A percentile compares a stretch with the other conserved stretches of the same genome.
Evolutionary conservation across 805 yeast species (phyloP).

Genomic region (Candida tibetensis): DNA sequence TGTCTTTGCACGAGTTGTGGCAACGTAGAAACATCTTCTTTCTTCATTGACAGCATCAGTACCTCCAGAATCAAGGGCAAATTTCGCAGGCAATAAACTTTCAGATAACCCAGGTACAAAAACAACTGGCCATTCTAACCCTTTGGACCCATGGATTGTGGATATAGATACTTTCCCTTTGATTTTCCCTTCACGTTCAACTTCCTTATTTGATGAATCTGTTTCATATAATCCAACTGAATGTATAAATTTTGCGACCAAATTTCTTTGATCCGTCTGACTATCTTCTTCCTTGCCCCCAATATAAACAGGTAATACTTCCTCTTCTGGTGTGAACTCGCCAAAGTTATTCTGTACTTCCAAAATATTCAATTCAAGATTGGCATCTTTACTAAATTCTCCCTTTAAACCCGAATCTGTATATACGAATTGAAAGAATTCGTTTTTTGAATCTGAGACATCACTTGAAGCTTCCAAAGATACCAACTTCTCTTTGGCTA

Average conservation of each 20-base stretch:
- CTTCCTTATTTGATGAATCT: slow-evolving; percentile 19
- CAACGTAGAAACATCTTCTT: slow-evolving; percentile 82
- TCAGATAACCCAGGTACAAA: slow-evolving; percentile 73
- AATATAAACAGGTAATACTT: slow-evolving; percentile 9
- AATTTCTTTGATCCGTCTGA: slow-evolving; percentile 14
- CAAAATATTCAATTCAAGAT: slow-evolving; percentile 31
- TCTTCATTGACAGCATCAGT: slow-evolving; percentile 60
- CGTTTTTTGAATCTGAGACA: slow-evolving; percentile 1
- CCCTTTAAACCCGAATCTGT: slow-evolving; percentile 26
- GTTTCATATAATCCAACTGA: slow-evolving; percentile 36
- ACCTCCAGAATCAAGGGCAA: slow-evolving; percentile 35
- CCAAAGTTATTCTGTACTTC: slow-evolving; percentile 39
- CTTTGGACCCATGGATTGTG: slow-evolving; percentile 91
- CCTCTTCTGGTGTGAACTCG: slow-evolving; percentile 33
- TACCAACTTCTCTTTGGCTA: slow-evolving; percentile 13
- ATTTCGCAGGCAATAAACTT: slow-evolving; percentile 60
- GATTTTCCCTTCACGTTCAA: slow-evolving; percentile 7
- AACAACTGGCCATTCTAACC: slow-evolving; percentile 93
- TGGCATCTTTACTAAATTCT: slow-evolving; percentile 27
- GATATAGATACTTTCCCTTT: slow-evolving; percentile 47
- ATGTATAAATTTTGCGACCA: slow-evolving; percentile 25
- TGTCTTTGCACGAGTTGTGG: slow-evolving; percentile 76
- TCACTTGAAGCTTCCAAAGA: slow-evolving; percentile 7
- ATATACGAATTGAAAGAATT: slow-evolving; percentile 25
- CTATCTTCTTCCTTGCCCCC: slow-evolving; percentile 10